Evolutionary conservation across 345 rosid species (phyloP), one percentile per base, ranked within the genome.

Genomic region (Arabis hirsuta): DNA sequence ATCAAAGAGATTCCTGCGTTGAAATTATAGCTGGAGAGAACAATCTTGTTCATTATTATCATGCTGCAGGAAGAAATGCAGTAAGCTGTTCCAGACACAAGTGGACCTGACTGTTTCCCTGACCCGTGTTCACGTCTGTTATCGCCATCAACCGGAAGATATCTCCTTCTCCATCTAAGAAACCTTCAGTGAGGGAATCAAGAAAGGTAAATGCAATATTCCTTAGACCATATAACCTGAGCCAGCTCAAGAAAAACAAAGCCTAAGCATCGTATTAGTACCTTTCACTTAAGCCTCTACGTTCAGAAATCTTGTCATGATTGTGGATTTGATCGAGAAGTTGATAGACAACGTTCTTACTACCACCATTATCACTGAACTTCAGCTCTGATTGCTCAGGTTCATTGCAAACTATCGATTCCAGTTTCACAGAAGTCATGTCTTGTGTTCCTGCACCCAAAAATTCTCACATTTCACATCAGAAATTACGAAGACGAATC

Each of bases 21-120:
- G 59, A 94, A 94, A 53, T 91, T 80, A 56, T 82, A 94, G 77
- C 81, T 78, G 7, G 97, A 90, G 59, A 94, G 89, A 69, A 88
- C 89, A 72, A 88, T 65, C 81, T 94, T 94, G 70, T 94, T 93
- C 69, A 94, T 78, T 74, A 94, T 54, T 34, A 89, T 93, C 98
- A 93, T 93, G 71, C 97, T 76, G 80, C 98, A 89, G 8, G 98
- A 89, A 74, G 98, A 89, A 61, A 93, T 43, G 57, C 98, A 93
- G 76, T 93, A 93, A 67, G 97, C 97, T 31, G 88, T 70, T 77
- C 97, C 98, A 43, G 97, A 89, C 14, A 93, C 43, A 61, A 93
- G 81, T 3, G 98, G 91, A 55, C 91, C 90, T 29, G 86, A 83
- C 68, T 45, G 84, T 65, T 76, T 78, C 67, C 73, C 82, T 6